Evolutionary conservation across 768 basidiomycete genomes (phyloP), one percentile per base, ranked within the genome.

Genomic region (Boletus speciosus): DNA sequence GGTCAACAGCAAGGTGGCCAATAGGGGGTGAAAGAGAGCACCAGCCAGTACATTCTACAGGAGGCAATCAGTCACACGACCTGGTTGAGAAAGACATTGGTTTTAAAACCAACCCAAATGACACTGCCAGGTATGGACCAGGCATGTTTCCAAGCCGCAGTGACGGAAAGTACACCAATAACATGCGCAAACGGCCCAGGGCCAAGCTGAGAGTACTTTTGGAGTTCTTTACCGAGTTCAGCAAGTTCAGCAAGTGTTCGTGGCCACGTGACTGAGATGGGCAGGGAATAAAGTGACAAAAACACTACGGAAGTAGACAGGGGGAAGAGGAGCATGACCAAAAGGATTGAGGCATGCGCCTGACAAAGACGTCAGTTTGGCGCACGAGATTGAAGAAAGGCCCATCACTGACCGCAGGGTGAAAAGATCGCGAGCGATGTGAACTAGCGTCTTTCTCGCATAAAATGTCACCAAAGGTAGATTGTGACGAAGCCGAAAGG

Each of bases 51-150:
- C 91, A 69, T 97, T 97, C 90, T 94, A 64, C 5, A 48, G n/a
- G 38, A 47, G 52, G 40, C 40, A 42, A 41, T 66, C 40, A 66
- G 53, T 58, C 58, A 55, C 57, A 51, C 50, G 52, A 59, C 56
- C 27, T 25, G 21, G 50, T 25, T 21, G 35, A 25, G 6, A 31
- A 16, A 27, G 21, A 47, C 9, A 19, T 5, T 9, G 1, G 27
- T 15, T 46, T 40, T 16, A 25, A 41, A 56, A 76, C 85, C 52
- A 58, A 90, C 90, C 87, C 94, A 86, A 46, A 96, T 79, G 45
- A 96, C 93, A 60, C 91, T 93, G 7, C 95, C 95, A 9, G 95
- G 95, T 54, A 98, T 82, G 55, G 91, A 94, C 95, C 94, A 98
- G 4, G 94, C 93, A 69, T 98, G 95, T 72, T 94, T 97, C 93